These are phyloP conservation scores for Pythium sp. DNA, from an alignment of 352 stramenopile genomes.

Conservation along the genomic window DNA sequence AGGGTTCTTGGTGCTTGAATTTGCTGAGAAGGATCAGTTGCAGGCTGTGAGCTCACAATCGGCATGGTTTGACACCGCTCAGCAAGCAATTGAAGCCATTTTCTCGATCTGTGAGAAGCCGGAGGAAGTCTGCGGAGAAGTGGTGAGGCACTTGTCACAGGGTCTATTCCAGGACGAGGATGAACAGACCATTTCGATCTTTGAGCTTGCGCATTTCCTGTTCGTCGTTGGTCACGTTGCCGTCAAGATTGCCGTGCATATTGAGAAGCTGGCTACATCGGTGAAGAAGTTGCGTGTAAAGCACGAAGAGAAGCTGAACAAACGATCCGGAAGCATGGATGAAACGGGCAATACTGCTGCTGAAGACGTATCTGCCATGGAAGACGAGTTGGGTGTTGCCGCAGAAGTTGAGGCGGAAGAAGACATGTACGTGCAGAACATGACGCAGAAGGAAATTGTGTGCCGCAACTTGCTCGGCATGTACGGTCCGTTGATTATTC, in stretches of 20 bases:
- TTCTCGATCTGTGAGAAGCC: constrained; percentile 90
- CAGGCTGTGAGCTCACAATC: constrained; percentile 38
- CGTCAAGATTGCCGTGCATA: constrained; percentile 93
- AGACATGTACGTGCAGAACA: constrained; percentile 91
- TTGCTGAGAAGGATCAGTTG: constrained; percentile 64
- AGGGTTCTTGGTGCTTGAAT: constrained; percentile 85
- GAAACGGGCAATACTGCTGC: constrained; percentile 16
- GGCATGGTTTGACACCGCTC: constrained; percentile 91
- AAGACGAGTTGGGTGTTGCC: constrained; percentile 91
- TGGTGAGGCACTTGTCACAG: constrained; percentile 66
- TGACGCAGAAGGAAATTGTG: constrained; percentile 92
- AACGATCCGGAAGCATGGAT: constrained; percentile 20
- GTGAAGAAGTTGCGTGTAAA: constrained; percentile 85
- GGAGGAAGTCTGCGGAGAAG: constrained; percentile 74
- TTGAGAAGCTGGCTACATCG: constrained; percentile 87
- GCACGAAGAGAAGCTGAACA: constrained; percentile 69
- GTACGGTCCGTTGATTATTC: constrained; percentile 90
- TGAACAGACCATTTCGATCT: constrained; percentile 57
- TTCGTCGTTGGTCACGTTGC: constrained; percentile 95
- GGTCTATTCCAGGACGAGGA: constrained; percentile 57
- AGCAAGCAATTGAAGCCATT: constrained; percentile 91
- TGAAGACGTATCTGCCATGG: constrained; percentile 84
- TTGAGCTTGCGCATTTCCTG: constrained; percentile 91
- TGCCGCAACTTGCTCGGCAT: constrained; percentile 89
- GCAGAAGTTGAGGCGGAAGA: constrained; percentile 87